Evolutionary conservation across 2,329 filamentous ascomycete genomes (phyloP).

Genomic region (Colletotrichum salicis): DNA sequence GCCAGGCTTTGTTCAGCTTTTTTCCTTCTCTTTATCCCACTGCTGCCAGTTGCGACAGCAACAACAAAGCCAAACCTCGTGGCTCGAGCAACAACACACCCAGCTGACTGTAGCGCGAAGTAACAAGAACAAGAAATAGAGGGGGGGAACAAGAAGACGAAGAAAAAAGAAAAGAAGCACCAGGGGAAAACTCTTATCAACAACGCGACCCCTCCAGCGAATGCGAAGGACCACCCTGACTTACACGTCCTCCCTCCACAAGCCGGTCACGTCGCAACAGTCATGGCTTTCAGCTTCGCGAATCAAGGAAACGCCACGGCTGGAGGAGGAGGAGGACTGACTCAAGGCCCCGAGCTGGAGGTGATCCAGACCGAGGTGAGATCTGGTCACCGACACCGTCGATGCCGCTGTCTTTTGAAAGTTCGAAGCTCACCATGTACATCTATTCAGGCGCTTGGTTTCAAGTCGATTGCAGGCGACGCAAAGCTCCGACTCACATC

Average conservation of each 20-base stretch:
- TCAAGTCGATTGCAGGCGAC: conserved; percentile 82
- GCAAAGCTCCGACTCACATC: conserved; percentile 84
- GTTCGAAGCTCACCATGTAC: conserved; percentile 36
- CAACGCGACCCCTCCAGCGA: conserved; percentile 22
- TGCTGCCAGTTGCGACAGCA: conserved; percentile 21
- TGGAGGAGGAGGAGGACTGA: conserved; percentile 51
- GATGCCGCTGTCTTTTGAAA: conserved; percentile 22
- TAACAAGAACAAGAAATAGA: not conserved
- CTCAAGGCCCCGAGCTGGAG: conserved; percentile 72
- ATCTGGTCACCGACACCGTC: conserved; percentile 37
- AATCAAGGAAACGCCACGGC: conserved; percentile 57
- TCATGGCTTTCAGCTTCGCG: conserved; percentile 74
- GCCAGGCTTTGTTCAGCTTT: conserved; percentile 6
- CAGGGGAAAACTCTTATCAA: conserved; percentile 3
- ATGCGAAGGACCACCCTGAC: conserved; percentile 43
- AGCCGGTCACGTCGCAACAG: conserved; percentile 50
- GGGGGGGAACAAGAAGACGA: not conserved
- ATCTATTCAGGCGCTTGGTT: conserved; percentile 73
- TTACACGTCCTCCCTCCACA: conserved; percentile 36
- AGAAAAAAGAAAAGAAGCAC: not conserved
- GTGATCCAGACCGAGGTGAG: conserved; percentile 85
- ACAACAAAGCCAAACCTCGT: not conserved
- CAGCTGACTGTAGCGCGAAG: conserved; percentile 6
- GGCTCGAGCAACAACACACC: conserved; percentile 5
- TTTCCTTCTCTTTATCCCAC: not conserved